Evolutionary conservation across 352 stramenopile genomes (phyloP), one percentile per base, ranked within the genome.

Genomic region (Phytophthora citrophthora): DNA sequence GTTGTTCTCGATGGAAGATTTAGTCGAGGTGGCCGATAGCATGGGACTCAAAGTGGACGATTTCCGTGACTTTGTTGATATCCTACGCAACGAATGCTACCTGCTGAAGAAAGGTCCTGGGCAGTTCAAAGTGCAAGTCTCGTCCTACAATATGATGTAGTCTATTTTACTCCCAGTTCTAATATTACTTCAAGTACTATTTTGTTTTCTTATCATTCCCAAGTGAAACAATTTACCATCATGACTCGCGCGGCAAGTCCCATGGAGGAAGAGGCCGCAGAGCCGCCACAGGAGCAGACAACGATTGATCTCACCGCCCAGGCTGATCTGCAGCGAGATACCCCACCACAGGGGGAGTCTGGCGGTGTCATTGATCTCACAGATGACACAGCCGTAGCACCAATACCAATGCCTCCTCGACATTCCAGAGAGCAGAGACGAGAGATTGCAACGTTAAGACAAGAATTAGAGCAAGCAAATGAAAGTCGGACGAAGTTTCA

Each of bases 21-120:
- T 94, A 51, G 61, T 91, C 9, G 80, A 91, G 51, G 78, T 92
- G 3, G 83, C 83, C 5, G 74, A 92, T 49, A 86, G 71, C 41
- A 91, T 95, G 70, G 79, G 61, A 43, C 78, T 92, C 13, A 70
- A 92, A 39, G 82, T 94, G 7, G 86, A 89, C 50, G 81, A 94
- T 63, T 94, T 96, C 64, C 60, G 74, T 6, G 88, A 95, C 55
- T 93, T 96, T 62, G 68, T 96, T 34, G 86, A 96, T 54, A 82
- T 92, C 24, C 63, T 96, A n/a, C 89, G 88, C 57, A 88, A 96
- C 61, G 83, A 96, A 51, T 90, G 81, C 34, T 95, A 93, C 48
- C 56, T 96, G 7, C 60, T 96, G 23, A 95, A 95, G 72, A 91
- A 93, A 69, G 88, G 88, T 8, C 79, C 81, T 1, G 76, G 86